phyloP scores from a whole-genome alignment of 306 rosid species.

The Cucurbita ficifolia region DNA sequence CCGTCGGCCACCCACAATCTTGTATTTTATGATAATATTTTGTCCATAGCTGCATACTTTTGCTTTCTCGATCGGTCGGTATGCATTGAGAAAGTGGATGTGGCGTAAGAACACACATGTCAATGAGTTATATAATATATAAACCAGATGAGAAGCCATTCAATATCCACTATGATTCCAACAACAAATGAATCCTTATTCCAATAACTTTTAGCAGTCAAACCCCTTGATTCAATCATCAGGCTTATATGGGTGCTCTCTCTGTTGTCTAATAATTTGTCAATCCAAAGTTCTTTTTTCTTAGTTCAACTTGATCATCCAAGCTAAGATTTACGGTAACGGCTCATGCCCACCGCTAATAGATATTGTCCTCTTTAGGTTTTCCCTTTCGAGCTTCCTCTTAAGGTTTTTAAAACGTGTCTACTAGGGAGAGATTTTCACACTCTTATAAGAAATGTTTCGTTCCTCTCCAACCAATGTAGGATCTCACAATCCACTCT shows the following conservation, averaged over 20 bases:
- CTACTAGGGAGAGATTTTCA: too few species aligned
- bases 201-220: neutral
- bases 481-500: too few species aligned
- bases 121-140: neutral
- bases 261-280: neutral
- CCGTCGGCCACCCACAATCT: neutral
- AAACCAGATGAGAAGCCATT: neutral
- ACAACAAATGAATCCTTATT: neutral
- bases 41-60: neutral
- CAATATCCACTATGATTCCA: neutral
- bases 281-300: too few species aligned
- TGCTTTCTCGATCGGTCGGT: neutral
- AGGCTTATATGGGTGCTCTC: neutral
- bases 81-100: neutral
- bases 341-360: too few species aligned
- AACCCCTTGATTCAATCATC: neutral
- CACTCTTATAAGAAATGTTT: too few species aligned
- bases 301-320: too few species aligned
- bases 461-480: too few species aligned
- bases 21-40: neutral
- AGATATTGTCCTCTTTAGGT: too few species aligned
- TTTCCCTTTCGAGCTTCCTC: too few species aligned
- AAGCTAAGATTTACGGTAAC: too few species aligned
- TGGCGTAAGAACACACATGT: neutral
- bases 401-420: too few species aligned